Evolutionary conservation across 1,284 basidiomycete genomes (phyloP), one percentile per base, ranked within the genome.

Genomic region (Leucocoprinus gongylophorus): DNA sequence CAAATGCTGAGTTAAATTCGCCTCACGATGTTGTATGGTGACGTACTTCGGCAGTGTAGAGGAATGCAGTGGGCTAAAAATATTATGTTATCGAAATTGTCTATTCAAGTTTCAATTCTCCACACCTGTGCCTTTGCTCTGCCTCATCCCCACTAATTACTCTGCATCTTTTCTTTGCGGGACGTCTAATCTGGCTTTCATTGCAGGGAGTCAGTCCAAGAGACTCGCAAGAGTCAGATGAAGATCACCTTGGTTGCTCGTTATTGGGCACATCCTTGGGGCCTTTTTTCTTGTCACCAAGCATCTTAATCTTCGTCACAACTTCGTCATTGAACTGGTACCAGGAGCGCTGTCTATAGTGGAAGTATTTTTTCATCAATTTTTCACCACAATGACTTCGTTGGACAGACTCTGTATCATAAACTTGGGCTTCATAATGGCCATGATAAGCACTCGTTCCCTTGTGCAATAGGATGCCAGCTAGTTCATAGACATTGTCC

Each of bases 401-500:
- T 10, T 30, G 20, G 13, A 51, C 83, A 61, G 61, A 94, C 91
- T 68, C 67, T 40, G 75, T 72, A 63, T 95, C 89, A 61, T 83
- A 86, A 5, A 93, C 88, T 62, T 95, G 88, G 26, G 90, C 90
- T 59, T 91, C 85, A 61, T 97, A 97, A 64, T 97, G 93, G 2
- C 93, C 93, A 59, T 91, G 88, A 67, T 94, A 88, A 10, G 93
- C 93, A 68, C 91, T 87, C 8, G 78, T 61, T 2, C 93, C 93
- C 61, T 88, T 88, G 67, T 97, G 93, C 50, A 91, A 66, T 8
- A 97, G 69, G 8, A 95, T 81, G 5, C 89, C 93, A 40, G 83
- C 77, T 28, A 97, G 68, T 49, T 92, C 86, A 61, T 95, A 97
- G 18, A 78, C 62, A 60, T 73, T 65, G 6, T 64, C 57, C 5